These are phyloP conservation scores for Fusarium sterilihyphosum DNA, from an alignment of 2,329 filamentous ascomycete species.

Conservation along the genomic window DNA sequence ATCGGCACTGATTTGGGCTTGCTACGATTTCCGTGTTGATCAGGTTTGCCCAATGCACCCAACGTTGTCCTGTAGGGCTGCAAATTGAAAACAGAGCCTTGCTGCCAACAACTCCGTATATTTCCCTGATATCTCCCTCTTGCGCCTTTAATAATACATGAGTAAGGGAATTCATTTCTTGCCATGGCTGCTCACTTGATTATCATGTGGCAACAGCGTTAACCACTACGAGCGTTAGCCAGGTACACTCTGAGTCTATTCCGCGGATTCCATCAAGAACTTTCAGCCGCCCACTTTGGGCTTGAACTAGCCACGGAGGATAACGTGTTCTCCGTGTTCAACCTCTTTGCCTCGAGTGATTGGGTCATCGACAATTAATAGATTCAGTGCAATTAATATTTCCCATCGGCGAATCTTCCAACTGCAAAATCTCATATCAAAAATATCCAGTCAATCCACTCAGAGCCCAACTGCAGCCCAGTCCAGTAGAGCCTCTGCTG, in stretches of 20 bases:
- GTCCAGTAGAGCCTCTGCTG: not conserved
- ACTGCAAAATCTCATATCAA: slow-evolving; percentile 2
- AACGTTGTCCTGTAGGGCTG: not conserved
- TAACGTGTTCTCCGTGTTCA: not conserved
- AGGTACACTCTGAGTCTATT: slow-evolving; percentile 20
- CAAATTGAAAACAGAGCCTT: not conserved
- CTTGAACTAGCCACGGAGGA: slow-evolving; percentile 3
- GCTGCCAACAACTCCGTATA: not conserved
- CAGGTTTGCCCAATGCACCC: not conserved
- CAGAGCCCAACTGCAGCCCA: slow-evolving; percentile 4
- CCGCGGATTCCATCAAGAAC: not conserved
- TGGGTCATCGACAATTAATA: slow-evolving; percentile 2
- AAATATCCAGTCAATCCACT: slow-evolving; percentile 6
- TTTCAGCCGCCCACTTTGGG: slow-evolving; percentile 16
- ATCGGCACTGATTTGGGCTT: slow-evolving; percentile 22
- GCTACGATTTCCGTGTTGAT: slow-evolving; percentile 9
- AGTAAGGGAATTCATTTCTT: not conserved
- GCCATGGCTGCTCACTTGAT: not conserved
- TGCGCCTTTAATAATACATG: not conserved
- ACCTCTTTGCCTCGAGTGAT: not conserved
- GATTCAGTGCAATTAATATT: not conserved
- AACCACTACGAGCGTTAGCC: slow-evolving; percentile 16
- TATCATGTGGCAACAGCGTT: slow-evolving; percentile 20
- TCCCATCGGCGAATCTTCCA: not conserved
- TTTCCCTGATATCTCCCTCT: not conserved